Evolutionary conservation across 768 basidiomycete genomes (phyloP).

Genomic region (Harrya chromipes): DNA sequence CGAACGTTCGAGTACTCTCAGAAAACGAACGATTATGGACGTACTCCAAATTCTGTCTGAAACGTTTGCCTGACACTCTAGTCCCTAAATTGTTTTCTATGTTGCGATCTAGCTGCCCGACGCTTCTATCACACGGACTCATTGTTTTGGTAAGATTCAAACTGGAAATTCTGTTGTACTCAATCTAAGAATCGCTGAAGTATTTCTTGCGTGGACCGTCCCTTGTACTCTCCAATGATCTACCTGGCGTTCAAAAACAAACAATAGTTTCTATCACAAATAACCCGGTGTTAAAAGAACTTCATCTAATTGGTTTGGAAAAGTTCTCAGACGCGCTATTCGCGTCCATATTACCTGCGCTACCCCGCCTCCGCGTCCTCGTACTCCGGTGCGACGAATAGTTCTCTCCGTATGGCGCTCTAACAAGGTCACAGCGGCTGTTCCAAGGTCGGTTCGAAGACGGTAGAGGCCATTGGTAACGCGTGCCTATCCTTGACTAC

Average conservation of each 20-base stretch:
- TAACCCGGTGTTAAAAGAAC: constrained; percentile 36
- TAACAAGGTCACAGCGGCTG: constrained; percentile 47
- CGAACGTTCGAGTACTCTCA: constrained; percentile 40
- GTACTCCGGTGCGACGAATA: constrained; percentile 48
- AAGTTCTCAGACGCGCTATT: constrained; percentile 52
- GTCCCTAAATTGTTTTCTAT: constrained; percentile 50
- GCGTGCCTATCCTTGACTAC: constrained; percentile 42
- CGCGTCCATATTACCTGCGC: constrained; percentile 44
- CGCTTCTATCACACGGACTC: constrained; percentile 49
- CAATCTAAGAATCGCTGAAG: constrained; percentile 29
- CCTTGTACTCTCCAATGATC: constrained; percentile 43
- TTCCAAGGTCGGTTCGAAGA: constrained; percentile 50
- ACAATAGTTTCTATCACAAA: constrained; percentile 47
- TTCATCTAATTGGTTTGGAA: constrained; percentile 50
- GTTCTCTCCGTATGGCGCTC: constrained; percentile 7
- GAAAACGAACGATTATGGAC: constrained; percentile 40
- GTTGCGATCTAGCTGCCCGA: constrained; percentile 48
- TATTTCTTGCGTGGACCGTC: constrained; percentile 56
- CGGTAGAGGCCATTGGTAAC: constrained; percentile 41
- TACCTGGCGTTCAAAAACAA: constrained; percentile 50
- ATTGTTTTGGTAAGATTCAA: constrained; percentile 48
- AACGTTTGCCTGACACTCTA: constrained; percentile 49
- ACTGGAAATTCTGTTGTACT: not conserved
- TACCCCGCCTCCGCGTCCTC: constrained; percentile 45
- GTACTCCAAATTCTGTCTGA: constrained; percentile 38